Conservation (phyloP, 148 eudicot genomes). For the Mesembryanthemum crystallinum region DNA sequence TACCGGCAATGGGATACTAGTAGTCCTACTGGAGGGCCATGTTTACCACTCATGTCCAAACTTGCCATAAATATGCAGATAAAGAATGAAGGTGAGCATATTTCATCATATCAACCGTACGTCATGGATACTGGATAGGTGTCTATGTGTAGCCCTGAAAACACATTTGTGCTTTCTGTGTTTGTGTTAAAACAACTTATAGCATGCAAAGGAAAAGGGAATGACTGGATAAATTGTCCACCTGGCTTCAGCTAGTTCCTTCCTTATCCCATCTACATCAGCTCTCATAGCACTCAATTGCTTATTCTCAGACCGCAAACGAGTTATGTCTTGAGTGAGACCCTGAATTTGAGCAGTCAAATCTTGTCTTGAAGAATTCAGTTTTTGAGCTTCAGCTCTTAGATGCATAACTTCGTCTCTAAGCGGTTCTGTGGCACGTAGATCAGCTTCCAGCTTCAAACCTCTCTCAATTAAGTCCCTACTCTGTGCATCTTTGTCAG, state of each 20-base stretch:
- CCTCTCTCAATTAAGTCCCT: conserved; percentile 63
- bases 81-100: no score
- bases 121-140: neutral
- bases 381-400: conserved; percentile 63
- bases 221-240: conserved; percentile 30
- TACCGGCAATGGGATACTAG: neutral
- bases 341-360: conserved; percentile 61
- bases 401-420: conserved; percentile 63
- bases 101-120: neutral
- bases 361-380: conserved; percentile 52
- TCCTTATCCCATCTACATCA: conserved; percentile 65
- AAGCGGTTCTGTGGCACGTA: conserved; percentile 60
- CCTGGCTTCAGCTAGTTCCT: conserved; percentile 80
- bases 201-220: conserved; percentile 3
- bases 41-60: neutral
- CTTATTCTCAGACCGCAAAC: conserved; percentile 59
- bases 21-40: neutral
- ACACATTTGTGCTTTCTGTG: neutral
- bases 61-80: neutral
- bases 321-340: conserved; percentile 54
- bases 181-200: neutral
- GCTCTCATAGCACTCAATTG: conserved; percentile 53
- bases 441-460: conserved; percentile 74
- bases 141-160: neutral
- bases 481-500: conserved; percentile 52